phyloP scores from a whole-genome alignment of 352 stramenopile species.

The Phytophthora rubi region DNA sequence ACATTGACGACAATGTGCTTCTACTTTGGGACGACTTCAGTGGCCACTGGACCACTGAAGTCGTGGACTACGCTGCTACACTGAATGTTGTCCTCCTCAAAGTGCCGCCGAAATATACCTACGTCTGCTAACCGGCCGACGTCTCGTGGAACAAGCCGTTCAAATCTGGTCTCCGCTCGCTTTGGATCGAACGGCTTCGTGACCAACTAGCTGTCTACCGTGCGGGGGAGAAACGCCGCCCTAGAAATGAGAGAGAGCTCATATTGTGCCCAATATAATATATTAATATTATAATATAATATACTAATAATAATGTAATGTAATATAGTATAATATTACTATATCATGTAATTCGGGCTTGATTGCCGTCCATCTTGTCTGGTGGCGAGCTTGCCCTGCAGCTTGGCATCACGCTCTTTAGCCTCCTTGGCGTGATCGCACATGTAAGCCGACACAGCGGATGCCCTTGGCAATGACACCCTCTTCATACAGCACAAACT shows the following conservation, averaged over 20 bases:
- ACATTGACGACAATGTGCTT: neutral
- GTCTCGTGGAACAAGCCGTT: neutral
- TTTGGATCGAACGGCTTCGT: neutral
- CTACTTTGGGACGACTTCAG: neutral
- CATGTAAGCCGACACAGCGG: conserved; percentile 95
- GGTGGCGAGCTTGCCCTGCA: conserved; percentile 80
- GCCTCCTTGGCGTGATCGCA: conserved; percentile 87
- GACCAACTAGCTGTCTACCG: neutral
- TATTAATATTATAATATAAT: too few species aligned
- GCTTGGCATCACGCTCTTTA: conserved; percentile 79
- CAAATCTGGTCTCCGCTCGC: neutral
- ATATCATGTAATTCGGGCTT: conserved; percentile 58
- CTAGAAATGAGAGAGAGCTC: too few species aligned
- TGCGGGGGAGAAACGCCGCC: too few species aligned
- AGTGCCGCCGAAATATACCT: neutral
- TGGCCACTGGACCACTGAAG: neutral
- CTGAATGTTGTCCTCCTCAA: too few species aligned
- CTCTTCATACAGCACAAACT: conserved; percentile 98
- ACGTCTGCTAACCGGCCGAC: too few species aligned
- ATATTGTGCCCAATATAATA: too few species aligned
- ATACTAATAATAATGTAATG: too few species aligned
- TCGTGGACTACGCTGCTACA: too few species aligned
- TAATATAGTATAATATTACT: too few species aligned
- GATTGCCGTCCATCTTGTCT: conserved; percentile 78
- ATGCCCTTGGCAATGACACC: conserved; percentile 97